A percentile compares a stretch with the other conserved stretches of the same genome.
phyloP scores from a whole-genome alignment of 2,329 filamentous ascomycete species.

The Claviceps monticola region DNA sequence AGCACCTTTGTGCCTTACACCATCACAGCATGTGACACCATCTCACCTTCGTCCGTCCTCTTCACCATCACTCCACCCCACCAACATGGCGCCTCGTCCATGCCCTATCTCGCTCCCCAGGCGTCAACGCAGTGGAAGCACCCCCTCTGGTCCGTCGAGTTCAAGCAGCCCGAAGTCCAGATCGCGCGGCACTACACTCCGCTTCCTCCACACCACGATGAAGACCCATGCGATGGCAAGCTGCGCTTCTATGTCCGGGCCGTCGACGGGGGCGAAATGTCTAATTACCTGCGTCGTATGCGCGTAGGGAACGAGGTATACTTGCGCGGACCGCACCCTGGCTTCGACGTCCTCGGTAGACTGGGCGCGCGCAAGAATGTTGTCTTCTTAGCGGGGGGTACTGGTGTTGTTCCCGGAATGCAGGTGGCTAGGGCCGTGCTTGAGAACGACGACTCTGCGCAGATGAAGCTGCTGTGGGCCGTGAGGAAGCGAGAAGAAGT shows the following conservation, averaged over 20 bases:
- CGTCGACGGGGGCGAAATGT: constrained; percentile 72
- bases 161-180: constrained; percentile 89
- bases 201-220: constrained; percentile 40
- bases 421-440: constrained; percentile 59
- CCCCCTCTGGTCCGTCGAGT: constrained; percentile 76
- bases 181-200: constrained; percentile 89
- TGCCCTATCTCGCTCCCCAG: constrained; percentile 14
- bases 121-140: constrained; percentile 19
- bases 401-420: constrained; percentile 79
- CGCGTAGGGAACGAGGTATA: constrained; percentile 50
- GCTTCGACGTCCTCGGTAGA: constrained; percentile 37
- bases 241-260: constrained; percentile 67
- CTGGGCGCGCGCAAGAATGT: constrained; percentile 29
- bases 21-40: constrained; percentile 43
- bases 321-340: constrained; percentile 64
- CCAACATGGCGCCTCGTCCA: constrained; percentile 11
- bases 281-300: constrained; percentile 60
- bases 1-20: constrained; percentile 52
- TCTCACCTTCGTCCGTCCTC: constrained; percentile 56
- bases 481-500: constrained; percentile 45
- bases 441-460: constrained; percentile 17
- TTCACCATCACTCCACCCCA: constrained; percentile 43
- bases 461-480: constrained; percentile 71
- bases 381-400: constrained; percentile 82
- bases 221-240: constrained; percentile 22